Percentiles rank a stretch among this genome's conserved stretches.
Evolutionary conservation across 306 rosid genomes (phyloP).

Genomic region (Vigna reflexopilosa): DNA sequence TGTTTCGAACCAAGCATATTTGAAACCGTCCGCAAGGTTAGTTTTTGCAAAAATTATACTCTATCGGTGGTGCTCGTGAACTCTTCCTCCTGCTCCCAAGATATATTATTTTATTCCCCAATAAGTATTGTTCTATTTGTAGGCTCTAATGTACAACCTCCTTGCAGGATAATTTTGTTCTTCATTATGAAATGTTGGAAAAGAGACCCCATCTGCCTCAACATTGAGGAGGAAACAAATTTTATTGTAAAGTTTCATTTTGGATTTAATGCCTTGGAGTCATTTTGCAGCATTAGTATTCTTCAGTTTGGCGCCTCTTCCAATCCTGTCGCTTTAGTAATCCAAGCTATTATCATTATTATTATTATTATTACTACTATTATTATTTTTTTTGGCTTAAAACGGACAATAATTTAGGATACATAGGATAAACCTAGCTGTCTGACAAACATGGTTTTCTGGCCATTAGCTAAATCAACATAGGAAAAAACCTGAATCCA

Average conservation of each 20-base stretch:
- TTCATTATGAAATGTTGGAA: slow-evolving; percentile 80
- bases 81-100: background rate
- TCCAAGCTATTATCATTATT: background rate
- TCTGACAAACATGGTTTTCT: slow-evolving; percentile 39
- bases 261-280: slow-evolving; percentile 49
- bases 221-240: slow-evolving; percentile 52
- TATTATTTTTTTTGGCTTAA: background rate
- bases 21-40: slow-evolving; percentile 85
- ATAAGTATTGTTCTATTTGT: background rate
- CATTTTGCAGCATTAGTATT: slow-evolving; percentile 46
- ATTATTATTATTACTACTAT: too few relatives aligned
- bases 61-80: background rate
- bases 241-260: slow-evolving; percentile 59
- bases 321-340: slow-evolving; percentile 42
- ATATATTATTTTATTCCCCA: background rate
- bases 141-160: slow-evolving; percentile 38
- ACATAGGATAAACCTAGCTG: slow-evolving; percentile 38
- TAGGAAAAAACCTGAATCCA: slow-evolving; percentile 25
- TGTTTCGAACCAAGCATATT: slow-evolving; percentile 88
- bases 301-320: slow-evolving; percentile 40
- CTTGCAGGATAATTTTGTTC: slow-evolving; percentile 86
- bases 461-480: slow-evolving; percentile 14
- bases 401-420: slow-evolving; percentile 19
- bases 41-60: slow-evolving; percentile 40
- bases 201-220: slow-evolving; percentile 81